Evolutionary conservation across 352 stramenopile genomes (phyloP), one percentile per base, ranked within the genome.

Genomic region (Globisporangium cystogenes): DNA sequence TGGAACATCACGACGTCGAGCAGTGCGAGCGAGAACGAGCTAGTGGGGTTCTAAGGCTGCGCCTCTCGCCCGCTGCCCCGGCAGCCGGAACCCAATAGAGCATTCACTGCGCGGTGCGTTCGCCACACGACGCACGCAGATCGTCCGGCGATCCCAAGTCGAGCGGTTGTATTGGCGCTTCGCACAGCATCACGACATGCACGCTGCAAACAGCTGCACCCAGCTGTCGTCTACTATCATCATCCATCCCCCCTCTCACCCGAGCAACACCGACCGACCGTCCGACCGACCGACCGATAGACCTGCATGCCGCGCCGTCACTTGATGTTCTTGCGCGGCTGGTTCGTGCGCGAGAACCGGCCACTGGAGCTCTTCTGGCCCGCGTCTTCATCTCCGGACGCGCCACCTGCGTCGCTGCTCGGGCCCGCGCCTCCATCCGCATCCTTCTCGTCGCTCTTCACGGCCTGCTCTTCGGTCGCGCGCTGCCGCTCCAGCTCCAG

Each of bases 1-100:
- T 93, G 82, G 82, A 93, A 93, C 56, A 56, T 83, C 56, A 93
- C 82, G 11, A 77, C 70, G 48, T 78, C 70, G 47, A 42, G 59
- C 65, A 54, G 49, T 60, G 63, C 70, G 39, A 44, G 18, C 39
- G 2, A 20, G 40, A 59, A 75, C 40, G 70, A 83, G 21, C 24
- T 80, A 29, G 62, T 76, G 27, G 48, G 57, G 27, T 81, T 76
- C 55, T 62, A 64, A 63, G 26, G 12, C 11, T 44, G 7, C 6
- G 4, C 18, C 24, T 14, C n/a, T 24, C 14, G 8, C 16, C 8
- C 47, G 27, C 26, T 39, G 21, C 35, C 16, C 23, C 45, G 5
- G 40, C 7, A n/a, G 27, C 24, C 27, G 5, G 27, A 39, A n/a
- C 26, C 26, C 45, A 51, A 51, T 51, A 51, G 45, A 51, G 27